Evolutionary conservation across 192 early-diverging fungal genomes (phyloP), one percentile per base, ranked within the genome.

Genomic region (Gryganskiella cystojenkinii): DNA sequence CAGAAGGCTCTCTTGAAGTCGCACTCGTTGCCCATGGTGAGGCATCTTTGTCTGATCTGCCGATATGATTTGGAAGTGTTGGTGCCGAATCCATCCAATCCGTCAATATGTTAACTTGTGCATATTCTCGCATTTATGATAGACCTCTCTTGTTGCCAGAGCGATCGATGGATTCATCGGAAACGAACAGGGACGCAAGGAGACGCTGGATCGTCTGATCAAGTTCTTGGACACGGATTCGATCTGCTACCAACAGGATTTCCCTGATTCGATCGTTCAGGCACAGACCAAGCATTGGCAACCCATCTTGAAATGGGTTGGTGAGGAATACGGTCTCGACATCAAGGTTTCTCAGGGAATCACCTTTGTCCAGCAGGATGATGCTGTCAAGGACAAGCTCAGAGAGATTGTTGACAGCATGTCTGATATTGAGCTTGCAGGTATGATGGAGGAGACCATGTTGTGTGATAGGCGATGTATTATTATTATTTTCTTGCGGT

Each of bases 211-310:
- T 44, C 90, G 91, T 44, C 80, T 99, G 52, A 83, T 92, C 51
- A 86, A 84, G 60, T 99, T 93, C 80, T 79, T 95, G 49, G 91
- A 97, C 45, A 97, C 94, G 0, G 97, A 99, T 81, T 89, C 95
- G 9, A 91, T 92, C 34, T 95, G 95, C 80, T 94, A 94, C 51
- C 91, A 91, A 70, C 92, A 97, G 69, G 85, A 88, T 46, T 90
- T 86, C 70, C 95, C 95, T 4, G 90, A 92, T 9, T 79, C 83
- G 35, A 86, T 99, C 59, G 90, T 94, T n/a, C 69, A 86, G 25
- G 78, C 96, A 22, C 97, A 99, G 81, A 63, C 88, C 28, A 62
- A 84, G 46, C 82, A 95, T 78, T 98, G 96, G 92, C 62, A 81
- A 20, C 94, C 95, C 9, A 83, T 98, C 19, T 78, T 96, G 65